Conservation (phyloP, 75 land plant species). For the Picea glauca region DNA sequence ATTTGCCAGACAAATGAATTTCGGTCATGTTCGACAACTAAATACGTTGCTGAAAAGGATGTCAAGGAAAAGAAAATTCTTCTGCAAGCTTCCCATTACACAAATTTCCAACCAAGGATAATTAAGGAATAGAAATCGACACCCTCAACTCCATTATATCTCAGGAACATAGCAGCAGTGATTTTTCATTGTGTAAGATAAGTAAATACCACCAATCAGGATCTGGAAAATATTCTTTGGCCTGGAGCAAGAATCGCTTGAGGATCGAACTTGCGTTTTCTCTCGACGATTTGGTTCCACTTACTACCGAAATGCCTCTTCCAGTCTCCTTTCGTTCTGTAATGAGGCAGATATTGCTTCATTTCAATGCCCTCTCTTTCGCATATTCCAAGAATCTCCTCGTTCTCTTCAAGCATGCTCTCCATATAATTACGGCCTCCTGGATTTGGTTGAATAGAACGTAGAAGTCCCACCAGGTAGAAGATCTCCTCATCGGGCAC, state of each 20-base stretch:
- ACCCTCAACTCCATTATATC: too few relatives aligned
- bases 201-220: not conserved
- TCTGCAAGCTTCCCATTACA: too few relatives aligned
- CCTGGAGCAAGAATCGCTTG: slow-evolving; percentile 37
- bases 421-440: not conserved
- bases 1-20: too few relatives aligned
- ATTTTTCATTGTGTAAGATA: too few relatives aligned
- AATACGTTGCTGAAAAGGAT: too few relatives aligned
- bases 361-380: slow-evolving; percentile 13
- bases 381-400: slow-evolving; percentile 30
- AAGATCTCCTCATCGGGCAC: slow-evolving; percentile 50
- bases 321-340: slow-evolving; percentile 23
- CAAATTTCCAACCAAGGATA: too few relatives aligned
- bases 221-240: slow-evolving; percentile 20
- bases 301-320: slow-evolving; percentile 35
- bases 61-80: too few relatives aligned
- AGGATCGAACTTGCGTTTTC: slow-evolving; percentile 37
- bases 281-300: slow-evolving; percentile 24
- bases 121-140: too few relatives aligned
- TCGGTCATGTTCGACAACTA: too few relatives aligned
- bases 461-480: slow-evolving; percentile 42
- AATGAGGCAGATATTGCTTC: slow-evolving; percentile 45
- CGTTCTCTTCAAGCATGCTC: slow-evolving; percentile 22
- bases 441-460: slow-evolving; percentile 8
- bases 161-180: too few relatives aligned